Conservation (phyloP, 2,329 filamentous ascomycete species). For the Sarocladium brachiariae region DNA sequence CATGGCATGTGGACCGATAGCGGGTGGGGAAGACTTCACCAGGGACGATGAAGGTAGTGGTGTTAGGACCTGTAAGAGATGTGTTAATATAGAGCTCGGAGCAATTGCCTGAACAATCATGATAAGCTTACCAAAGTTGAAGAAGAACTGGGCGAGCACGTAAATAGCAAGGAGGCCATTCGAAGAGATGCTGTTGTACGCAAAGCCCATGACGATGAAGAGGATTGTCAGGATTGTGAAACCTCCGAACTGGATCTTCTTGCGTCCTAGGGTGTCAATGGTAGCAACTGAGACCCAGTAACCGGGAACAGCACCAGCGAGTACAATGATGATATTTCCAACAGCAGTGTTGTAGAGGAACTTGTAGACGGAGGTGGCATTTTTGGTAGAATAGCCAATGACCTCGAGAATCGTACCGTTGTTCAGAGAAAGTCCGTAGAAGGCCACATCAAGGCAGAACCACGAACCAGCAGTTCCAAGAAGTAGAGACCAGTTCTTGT, state of each 20-base stretch:
- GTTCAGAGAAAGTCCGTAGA: slow-evolving; percentile 67
- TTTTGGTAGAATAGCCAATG: slow-evolving; percentile 58
- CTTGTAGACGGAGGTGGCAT: slow-evolving; percentile 53
- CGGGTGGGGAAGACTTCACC: slow-evolving; percentile 51
- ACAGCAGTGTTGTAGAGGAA: slow-evolving; percentile 67
- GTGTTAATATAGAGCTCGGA: too few species aligned
- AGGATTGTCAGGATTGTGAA: slow-evolving; percentile 55
- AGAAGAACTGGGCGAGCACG: slow-evolving; percentile 52
- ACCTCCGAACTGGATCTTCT: slow-evolving; percentile 65
- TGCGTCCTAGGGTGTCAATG: slow-evolving; percentile 68
- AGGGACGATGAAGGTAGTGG: slow-evolving; percentile 50
- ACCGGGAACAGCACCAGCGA: slow-evolving; percentile 71
- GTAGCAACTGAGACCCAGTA: slow-evolving; percentile 75
- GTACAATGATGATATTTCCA: slow-evolving; percentile 72
- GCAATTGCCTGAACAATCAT: too few species aligned
- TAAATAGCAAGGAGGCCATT: slow-evolving; percentile 50
- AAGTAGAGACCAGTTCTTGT: slow-evolving; percentile 65
- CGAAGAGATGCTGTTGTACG: slow-evolving; percentile 44
- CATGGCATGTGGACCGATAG: slow-evolving; percentile 51
- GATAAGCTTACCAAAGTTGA: slow-evolving; percentile 41
- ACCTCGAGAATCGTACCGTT: slow-evolving; percentile 64
- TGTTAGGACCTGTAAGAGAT: slow-evolving; percentile 37
- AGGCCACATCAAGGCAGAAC: slow-evolving; percentile 63
- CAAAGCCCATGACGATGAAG: slow-evolving; percentile 57
- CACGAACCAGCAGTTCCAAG: slow-evolving; percentile 78